Percentiles rank a stretch among this genome's conserved stretches.
phyloP scores from a whole-genome alignment of 1,284 basidiomycete genomes.

The Apiotrichum mycotoxinovorans region DNA sequence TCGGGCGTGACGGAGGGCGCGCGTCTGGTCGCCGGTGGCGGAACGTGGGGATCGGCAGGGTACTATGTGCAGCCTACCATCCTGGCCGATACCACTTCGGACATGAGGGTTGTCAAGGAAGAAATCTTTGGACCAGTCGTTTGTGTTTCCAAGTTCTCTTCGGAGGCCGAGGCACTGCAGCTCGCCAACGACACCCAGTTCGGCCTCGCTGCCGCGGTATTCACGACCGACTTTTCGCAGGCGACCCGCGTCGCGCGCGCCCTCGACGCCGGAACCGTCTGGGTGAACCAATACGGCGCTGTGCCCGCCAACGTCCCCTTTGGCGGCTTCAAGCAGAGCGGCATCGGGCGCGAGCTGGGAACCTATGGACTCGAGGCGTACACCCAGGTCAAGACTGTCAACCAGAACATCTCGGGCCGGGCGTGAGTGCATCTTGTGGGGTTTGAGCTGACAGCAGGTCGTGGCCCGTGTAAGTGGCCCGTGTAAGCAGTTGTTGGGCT shows the following conservation, averaged over 20 bases:
- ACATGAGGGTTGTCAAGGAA: constrained; percentile 43
- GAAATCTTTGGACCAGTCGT: constrained; percentile 55
- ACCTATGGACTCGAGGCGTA: constrained; percentile 76
- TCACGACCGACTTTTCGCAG: constrained; percentile 82
- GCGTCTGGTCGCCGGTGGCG: constrained; percentile 71
- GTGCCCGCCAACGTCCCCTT: constrained; percentile 82
- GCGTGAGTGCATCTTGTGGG: not conserved
- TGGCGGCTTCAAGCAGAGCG: constrained; percentile 83
- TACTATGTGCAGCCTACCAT: constrained; percentile 50
- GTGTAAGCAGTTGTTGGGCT: not conserved
- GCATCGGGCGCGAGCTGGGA: constrained; percentile 79
- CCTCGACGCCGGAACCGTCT: constrained; percentile 76
- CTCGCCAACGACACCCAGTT: constrained; percentile 81
- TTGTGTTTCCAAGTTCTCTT: constrained; percentile 48
- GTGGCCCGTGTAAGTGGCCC: not conserved
- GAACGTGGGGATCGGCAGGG: constrained; percentile 47
- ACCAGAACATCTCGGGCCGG: constrained; percentile 60
- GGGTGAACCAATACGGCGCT: constrained; percentile 83
- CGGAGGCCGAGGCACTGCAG: constrained; percentile 54
- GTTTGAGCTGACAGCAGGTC: not conserved
- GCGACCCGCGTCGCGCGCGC: constrained; percentile 77
- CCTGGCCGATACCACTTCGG: constrained; percentile 36
- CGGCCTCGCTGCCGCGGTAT: constrained; percentile 81
- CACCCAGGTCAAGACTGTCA: constrained; percentile 77
- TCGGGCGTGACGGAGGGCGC: constrained; percentile 83